phyloP scores from a whole-genome alignment of 306 rosid genomes.

The Medicago arabica region DNA sequence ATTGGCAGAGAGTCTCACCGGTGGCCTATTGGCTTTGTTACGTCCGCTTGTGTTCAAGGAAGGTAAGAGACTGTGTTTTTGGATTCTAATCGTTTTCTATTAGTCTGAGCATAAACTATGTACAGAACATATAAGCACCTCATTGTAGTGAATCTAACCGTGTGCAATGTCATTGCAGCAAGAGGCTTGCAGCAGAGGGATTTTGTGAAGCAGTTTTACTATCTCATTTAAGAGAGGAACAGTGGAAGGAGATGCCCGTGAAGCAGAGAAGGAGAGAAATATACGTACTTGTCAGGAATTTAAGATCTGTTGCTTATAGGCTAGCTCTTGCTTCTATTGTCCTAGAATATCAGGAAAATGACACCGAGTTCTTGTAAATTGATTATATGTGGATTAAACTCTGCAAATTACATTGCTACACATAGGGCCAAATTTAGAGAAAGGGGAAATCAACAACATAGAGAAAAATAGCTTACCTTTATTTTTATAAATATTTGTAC shows the following conservation, averaged over 20 bases:
- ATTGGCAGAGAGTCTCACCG: constrained; percentile 55
- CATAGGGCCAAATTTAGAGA: not conserved
- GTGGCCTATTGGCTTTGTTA: constrained; percentile 87
- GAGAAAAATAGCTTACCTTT: not conserved
- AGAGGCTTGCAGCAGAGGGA: constrained; percentile 72
- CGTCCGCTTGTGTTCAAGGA: constrained; percentile 75
- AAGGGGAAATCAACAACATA: not conserved
- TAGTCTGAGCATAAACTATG: not conserved
- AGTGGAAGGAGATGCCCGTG: constrained; percentile 55
- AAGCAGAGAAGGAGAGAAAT: constrained; percentile 68
- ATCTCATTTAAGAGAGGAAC: constrained; percentile 65
- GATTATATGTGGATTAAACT: not conserved
- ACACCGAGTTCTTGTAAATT: constrained; percentile 56
- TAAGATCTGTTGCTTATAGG: constrained; percentile 74
- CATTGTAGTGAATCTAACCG: constrained; percentile 31
- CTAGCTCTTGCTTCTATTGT: constrained; percentile 79
- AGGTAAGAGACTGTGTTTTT: constrained; percentile 58
- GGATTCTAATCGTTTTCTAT: not conserved
- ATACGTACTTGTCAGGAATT: constrained; percentile 76
- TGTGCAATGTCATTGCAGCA: constrained; percentile 59
- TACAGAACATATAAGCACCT: constrained; percentile 2
- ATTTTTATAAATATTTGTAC: not conserved
- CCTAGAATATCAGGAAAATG: constrained; percentile 69
- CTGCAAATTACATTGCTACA: constrained; percentile 32
- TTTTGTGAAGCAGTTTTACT: constrained; percentile 70